Conservation (phyloP, 2,329 filamentous ascomycete species). For the Fusarium drepaniforme region DNA sequence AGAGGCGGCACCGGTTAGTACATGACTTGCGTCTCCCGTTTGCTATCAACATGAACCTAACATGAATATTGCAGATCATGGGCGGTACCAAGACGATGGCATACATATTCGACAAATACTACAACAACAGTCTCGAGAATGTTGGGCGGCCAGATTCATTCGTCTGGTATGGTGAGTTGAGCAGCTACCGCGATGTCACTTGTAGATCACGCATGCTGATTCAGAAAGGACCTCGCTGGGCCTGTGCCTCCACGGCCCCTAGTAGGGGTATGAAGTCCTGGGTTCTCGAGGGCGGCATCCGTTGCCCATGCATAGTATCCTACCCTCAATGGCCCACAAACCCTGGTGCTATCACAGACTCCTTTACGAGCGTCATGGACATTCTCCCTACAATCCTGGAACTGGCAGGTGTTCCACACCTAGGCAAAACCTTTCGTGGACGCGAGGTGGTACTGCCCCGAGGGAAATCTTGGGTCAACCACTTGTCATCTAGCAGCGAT, state of each 20-base stretch:
- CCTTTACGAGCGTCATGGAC: constrained; percentile 59
- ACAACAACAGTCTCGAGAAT: background rate
- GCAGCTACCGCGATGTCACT: background rate
- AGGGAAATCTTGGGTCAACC: constrained; percentile 45
- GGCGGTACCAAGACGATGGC: background rate
- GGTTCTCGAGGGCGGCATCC: constrained; percentile 12
- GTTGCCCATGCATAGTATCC: constrained; percentile 30
- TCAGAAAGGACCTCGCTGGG: constrained; percentile 28
- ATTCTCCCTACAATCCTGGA: constrained; percentile 60
- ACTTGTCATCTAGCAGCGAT: constrained; percentile 45
- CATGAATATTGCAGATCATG: background rate
- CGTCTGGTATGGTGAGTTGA: background rate
- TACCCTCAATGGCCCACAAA: constrained; percentile 42
- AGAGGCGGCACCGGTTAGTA: background rate
- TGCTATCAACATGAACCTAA: background rate
- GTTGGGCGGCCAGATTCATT: background rate
- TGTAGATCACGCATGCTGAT: background rate
- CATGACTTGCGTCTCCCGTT: background rate
- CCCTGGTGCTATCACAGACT: constrained; percentile 49
- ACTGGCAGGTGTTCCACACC: constrained; percentile 58
- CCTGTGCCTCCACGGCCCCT: constrained; percentile 62
- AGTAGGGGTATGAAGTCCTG: constrained; percentile 54
- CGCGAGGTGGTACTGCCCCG: constrained; percentile 63
- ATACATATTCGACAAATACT: background rate
- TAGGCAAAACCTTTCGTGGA: constrained; percentile 48